Base-by-base conservation (phyloP, 495 filamentous ascomycete species). In the Penicillium robsamsonii region DNA sequence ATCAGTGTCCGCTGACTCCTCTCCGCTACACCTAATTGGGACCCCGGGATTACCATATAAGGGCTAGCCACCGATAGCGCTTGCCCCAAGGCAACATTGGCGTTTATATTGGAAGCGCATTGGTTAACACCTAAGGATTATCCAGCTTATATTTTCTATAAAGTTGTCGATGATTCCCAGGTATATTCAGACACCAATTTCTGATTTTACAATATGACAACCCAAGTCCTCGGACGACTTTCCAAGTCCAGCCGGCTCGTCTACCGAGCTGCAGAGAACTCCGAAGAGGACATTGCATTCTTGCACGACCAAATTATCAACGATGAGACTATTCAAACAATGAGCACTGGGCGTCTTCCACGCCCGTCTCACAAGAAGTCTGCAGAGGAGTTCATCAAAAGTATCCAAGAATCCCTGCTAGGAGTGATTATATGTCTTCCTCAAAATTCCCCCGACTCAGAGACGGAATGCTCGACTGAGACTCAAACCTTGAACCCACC, bases 211-310 rank as follows among this genome's bases (percentile, higher is more conserved):
- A 52, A 20, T 4, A 54, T 54, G 51, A 20, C 41, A 5, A 38
- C 3, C 27, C 18, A 54, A 35, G 15, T 13, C n/a, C 18, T 27
- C 4, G 25, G 25, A 27, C 15, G 13, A 0, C 38, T 43, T 4
- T 37, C 8, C 40, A 51, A 27, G 20, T 53, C 56, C 2, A 29
- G 24, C 0, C 50, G 50, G 10, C 57, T 59, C 17, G 11, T 59
- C 46, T 59, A 55, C 24, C 45, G 51, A 37, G 57, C 57, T n/a
- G 18, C 22, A 33, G 57, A 59, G 24, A 30, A 55, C 52, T 29
- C 30, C 9, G 49, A 53, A 20, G 57, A 48, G n/a, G 56, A 59
- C 13, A 55, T 46, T 20, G 30, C 51, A 22, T 59, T 59, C 9
- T 4, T 59, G 6, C 35, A 50, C 10, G 5, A 30, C 6, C n/a